These are phyloP conservation scores for Novymonas esmeraldas DNA, from an alignment of 208 protist genomes.

Conservation along the genomic window DNA sequence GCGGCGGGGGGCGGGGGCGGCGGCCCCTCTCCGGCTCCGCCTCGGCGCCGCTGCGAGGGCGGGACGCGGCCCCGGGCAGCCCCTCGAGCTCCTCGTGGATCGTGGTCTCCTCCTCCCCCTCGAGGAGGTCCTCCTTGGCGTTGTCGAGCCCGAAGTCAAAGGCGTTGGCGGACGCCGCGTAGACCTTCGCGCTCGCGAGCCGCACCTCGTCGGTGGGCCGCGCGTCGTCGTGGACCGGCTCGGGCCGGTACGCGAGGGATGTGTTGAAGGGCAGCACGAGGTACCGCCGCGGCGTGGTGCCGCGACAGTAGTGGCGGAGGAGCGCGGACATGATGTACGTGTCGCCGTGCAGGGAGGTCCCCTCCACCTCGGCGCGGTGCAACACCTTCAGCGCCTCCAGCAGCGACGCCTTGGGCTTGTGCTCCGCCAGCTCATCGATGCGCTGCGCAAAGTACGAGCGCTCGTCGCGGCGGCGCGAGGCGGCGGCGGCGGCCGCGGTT, in stretches of 20 bases:
- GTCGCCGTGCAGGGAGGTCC: slow-evolving; percentile 70
- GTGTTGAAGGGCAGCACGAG: slow-evolving; percentile 52
- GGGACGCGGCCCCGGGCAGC: background rate
- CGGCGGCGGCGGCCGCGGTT: slow-evolving; percentile 14
- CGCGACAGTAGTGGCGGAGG: slow-evolving; percentile 67
- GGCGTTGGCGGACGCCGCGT: slow-evolving; percentile 25
- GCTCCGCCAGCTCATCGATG: slow-evolving; percentile 56
- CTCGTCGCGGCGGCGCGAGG: slow-evolving; percentile 58
- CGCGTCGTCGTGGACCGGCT: slow-evolving; percentile 20
- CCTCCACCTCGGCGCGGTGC: slow-evolving; percentile 83
- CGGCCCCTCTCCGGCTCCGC: slow-evolving; percentile 20
- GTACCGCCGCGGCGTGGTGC: slow-evolving; percentile 48
- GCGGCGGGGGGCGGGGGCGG: slow-evolving; percentile 13
- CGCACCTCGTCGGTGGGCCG: background rate
- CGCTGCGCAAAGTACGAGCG: slow-evolving; percentile 75
- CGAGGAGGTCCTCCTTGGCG: slow-evolving; percentile 38
- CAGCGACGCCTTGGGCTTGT: slow-evolving; percentile 38
- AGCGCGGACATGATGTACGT: slow-evolving; percentile 65
- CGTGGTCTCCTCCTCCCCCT: slow-evolving; percentile 24
- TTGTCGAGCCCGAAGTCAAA: slow-evolving; percentile 41
- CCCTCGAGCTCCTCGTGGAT: slow-evolving; percentile 20
- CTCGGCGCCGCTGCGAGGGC: slow-evolving; percentile 14
- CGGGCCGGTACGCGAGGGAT: slow-evolving; percentile 51
- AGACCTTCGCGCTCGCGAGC: background rate
- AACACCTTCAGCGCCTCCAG: slow-evolving; percentile 79